Evolutionary conservation across 768 basidiomycete species (phyloP).

Genomic region (Tephrocybe sp.): DNA sequence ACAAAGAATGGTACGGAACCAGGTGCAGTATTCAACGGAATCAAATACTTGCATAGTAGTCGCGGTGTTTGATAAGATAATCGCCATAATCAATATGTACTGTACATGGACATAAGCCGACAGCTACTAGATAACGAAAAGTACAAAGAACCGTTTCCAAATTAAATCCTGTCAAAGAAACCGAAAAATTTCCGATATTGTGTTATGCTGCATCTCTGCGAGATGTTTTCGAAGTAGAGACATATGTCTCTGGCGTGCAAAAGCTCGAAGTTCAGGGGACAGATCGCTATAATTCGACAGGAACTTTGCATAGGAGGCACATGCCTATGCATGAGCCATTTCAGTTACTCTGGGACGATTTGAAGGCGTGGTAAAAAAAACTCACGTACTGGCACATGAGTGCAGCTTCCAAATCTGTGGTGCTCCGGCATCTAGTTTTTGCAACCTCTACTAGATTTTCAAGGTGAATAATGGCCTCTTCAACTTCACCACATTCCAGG

Average conservation of each 20-base stretch:
- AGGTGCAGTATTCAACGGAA: too few species aligned
- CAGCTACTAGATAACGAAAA: too few species aligned
- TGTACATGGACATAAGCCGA: too few species aligned
- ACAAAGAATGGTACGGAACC: too few species aligned
- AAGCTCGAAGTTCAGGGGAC: constrained; percentile 56
- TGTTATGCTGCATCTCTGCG: background rate
- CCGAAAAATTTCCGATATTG: background rate
- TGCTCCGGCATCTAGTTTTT: constrained; percentile 61
- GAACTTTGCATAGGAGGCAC: constrained; percentile 79
- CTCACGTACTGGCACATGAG: constrained; percentile 77
- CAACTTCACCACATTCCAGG: constrained; percentile 86
- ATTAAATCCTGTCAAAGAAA: too few species aligned
- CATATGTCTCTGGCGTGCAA: constrained; percentile 26
- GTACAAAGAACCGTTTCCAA: too few species aligned
- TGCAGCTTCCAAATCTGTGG: constrained; percentile 78
- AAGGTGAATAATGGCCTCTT: constrained; percentile 83
- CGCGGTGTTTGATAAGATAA: too few species aligned
- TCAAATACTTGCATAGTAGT: too few species aligned
- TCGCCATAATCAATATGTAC: too few species aligned
- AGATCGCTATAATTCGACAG: constrained; percentile 77
- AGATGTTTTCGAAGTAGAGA: background rate
- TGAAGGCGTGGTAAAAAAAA: constrained; percentile 10
- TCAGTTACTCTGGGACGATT: constrained; percentile 1
- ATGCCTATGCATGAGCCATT: constrained; percentile 48
- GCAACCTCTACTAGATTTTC: constrained; percentile 79